These are phyloP conservation scores for Starmerella stigmatis DNA, from an alignment of 805 yeast species.

Conservation along the genomic window DNA sequence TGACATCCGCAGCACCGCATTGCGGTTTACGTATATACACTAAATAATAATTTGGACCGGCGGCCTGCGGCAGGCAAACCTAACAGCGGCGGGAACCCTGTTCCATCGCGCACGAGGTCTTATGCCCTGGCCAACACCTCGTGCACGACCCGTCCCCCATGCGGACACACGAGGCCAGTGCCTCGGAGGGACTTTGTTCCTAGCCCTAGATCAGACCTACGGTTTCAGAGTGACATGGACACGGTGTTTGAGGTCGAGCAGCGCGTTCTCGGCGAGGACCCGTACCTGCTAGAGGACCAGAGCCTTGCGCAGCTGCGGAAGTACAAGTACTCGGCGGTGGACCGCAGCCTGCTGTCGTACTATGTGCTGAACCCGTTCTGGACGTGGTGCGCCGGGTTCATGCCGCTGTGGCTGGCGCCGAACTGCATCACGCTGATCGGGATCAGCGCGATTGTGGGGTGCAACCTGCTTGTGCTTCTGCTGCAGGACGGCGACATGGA, in stretches of 20 bases:
- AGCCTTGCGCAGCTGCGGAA: conserved; percentile 23
- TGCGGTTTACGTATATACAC: too few species aligned
- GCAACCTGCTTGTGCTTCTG: conserved; percentile 50
- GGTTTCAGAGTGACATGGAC: conserved; percentile 14
- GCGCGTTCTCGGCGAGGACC: conserved; percentile 23
- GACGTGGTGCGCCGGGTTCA: conserved; percentile 63
- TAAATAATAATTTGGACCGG: too few species aligned
- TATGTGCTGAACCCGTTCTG: conserved; percentile 77
- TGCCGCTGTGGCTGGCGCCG: conserved; percentile 91
- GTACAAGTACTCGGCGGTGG: conserved; percentile 41
- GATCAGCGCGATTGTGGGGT: conserved; percentile 55
- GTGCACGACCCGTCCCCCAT: too few species aligned
- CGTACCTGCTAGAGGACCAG: conserved; percentile 21
- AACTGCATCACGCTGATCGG: conserved; percentile 82
- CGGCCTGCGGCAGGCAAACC: too few species aligned
- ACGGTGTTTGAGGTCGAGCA: conserved; percentile 26
- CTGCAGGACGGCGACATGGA: conserved; percentile 57
- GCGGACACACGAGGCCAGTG: too few species aligned
- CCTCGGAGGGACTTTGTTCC: not conserved
- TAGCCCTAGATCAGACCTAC: not conserved
- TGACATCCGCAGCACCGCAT: too few species aligned
- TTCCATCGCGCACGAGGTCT: too few species aligned
- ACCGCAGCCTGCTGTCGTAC: conserved; percentile 68
- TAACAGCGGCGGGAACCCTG: too few species aligned
- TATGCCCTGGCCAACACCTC: too few species aligned